These are phyloP conservation scores for Kalaharituber pfeilii DNA, from an alignment of 2,329 filamentous ascomycete genomes.

Conservation along the genomic window DNA sequence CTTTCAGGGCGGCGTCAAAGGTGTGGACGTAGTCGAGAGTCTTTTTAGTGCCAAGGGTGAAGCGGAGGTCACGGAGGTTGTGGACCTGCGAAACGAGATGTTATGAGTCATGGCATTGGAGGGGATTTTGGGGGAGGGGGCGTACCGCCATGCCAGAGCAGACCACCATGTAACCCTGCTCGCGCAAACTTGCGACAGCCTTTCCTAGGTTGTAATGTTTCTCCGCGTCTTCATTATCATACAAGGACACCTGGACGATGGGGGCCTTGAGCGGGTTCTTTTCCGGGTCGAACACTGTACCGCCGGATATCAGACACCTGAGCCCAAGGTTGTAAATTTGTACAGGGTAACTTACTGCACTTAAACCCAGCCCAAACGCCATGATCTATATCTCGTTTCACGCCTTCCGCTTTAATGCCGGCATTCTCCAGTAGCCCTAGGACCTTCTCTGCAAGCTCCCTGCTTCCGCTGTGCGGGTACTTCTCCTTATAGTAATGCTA, in stretches of 20 bases:
- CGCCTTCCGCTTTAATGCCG: slow-evolving; percentile 42
- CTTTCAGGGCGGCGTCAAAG: slow-evolving; percentile 52
- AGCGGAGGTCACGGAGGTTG: slow-evolving; percentile 30
- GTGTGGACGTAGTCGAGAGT: slow-evolving; percentile 41
- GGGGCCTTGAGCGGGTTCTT: slow-evolving; percentile 47
- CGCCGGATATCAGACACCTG: slow-evolving; percentile 1
- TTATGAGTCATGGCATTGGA: not conserved
- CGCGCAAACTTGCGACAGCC: slow-evolving; percentile 47
- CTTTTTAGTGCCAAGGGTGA: slow-evolving; percentile 30
- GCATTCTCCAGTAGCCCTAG: slow-evolving; percentile 38
- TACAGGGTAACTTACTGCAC: slow-evolving; percentile 28
- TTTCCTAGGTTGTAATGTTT: slow-evolving; percentile 51
- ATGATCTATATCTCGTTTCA: slow-evolving; percentile 52
- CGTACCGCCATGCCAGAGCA: slow-evolving; percentile 61
- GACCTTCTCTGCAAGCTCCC: slow-evolving; percentile 41
- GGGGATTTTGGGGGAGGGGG: slow-evolving; percentile 24
- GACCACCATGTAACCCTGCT: slow-evolving; percentile 50
- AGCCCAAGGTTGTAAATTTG: not conserved
- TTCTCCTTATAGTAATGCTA: slow-evolving; percentile 47
- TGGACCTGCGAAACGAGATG: not conserved
- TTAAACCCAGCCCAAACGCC: slow-evolving; percentile 57
- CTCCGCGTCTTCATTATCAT: slow-evolving; percentile 44
- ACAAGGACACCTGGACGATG: slow-evolving; percentile 56
- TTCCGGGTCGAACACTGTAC: slow-evolving; percentile 41
- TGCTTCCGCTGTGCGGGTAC: slow-evolving; percentile 47